phyloP scores from a whole-genome alignment of 2,329 filamentous ascomycete species.

The Juglanconis sp. region DNA sequence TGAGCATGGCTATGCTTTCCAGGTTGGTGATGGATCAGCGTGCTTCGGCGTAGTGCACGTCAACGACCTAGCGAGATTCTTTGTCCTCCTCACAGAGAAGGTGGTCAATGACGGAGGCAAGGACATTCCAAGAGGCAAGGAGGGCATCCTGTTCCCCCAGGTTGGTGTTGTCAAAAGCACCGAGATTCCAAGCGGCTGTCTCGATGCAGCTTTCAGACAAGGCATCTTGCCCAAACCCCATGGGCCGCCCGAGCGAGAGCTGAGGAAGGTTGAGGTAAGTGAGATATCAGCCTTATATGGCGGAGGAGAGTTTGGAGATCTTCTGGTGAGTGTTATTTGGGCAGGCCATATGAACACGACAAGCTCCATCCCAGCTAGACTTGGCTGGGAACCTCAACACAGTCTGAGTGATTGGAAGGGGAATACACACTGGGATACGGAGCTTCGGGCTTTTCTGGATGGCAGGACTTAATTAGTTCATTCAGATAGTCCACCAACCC shows the following conservation, averaged over 20 bases:
- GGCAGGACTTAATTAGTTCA: too few species aligned
- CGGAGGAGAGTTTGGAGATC: neutral
- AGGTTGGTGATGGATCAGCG: neutral
- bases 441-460: neutral
- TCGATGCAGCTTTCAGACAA: neutral
- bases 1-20: neutral
- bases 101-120: neutral
- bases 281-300: neutral
- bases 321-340: neutral
- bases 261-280: neutral
- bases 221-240: neutral
- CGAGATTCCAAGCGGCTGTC: neutral
- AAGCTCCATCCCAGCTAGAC: neutral
- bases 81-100: neutral
- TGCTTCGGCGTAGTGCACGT: conserved; percentile 1
- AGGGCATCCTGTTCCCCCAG: conserved; percentile 57
- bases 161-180: conserved; percentile 32
- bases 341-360: conserved; percentile 8
- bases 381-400: conserved; percentile 6
- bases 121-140: conserved; percentile 23
- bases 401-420: neutral
- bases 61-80: neutral
- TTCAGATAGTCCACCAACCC: too few species aligned
- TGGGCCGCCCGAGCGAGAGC: neutral
- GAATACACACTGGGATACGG: neutral